Evolutionary conservation across 1,284 basidiomycete species (phyloP), one percentile per base, ranked within the genome.

Genomic region (Xanthoconium separans): DNA sequence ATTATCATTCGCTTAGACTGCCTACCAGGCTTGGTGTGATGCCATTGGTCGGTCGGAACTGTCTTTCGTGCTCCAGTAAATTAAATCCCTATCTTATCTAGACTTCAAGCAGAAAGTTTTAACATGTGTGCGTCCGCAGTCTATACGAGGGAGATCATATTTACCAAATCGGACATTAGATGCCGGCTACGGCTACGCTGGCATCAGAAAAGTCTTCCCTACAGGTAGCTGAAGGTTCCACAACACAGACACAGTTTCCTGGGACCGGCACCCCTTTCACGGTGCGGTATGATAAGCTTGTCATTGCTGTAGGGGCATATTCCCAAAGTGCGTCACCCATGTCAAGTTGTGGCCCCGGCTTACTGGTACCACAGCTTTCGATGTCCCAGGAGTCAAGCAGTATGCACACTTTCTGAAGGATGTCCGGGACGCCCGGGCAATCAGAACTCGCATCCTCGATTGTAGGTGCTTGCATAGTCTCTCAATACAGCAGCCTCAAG

Each of bases 251-350:
- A 22, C 48, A 56, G n/a, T 51, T 57, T 47, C 58, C 58, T 1
- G 55, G 46, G 0, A 40, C 50, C 0, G 50, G 60, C 4, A 60
- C 55, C 5, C 44, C 53, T 34, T 85, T 88, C 64, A 72, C 75
- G 13, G 47, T 93, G 55, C 70, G 70, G 48, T 93, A 89, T 64
- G 92, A 95, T 72, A 91, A 89, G 68, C 79, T 96, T 7, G 83
- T 95, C 44, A 84, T 95, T 50, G 84, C 89, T 2, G 90, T 93
- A 1, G 93, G 93, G 1, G 85, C 87, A 49, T 94, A 95, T 70
- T 85, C 83, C 2, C 91, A 93, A 63, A 94, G 86, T 85, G 54
- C 73, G 80, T 48, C 5, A 70, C 34, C 10, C 10, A 16, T 41
- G 15, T 47, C 44, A 24, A 7, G 4, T 54, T 27, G 29, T 29